Evolutionary conservation across 495 filamentous ascomycete species (phyloP).

Genomic region (Bacidia rubella): DNA sequence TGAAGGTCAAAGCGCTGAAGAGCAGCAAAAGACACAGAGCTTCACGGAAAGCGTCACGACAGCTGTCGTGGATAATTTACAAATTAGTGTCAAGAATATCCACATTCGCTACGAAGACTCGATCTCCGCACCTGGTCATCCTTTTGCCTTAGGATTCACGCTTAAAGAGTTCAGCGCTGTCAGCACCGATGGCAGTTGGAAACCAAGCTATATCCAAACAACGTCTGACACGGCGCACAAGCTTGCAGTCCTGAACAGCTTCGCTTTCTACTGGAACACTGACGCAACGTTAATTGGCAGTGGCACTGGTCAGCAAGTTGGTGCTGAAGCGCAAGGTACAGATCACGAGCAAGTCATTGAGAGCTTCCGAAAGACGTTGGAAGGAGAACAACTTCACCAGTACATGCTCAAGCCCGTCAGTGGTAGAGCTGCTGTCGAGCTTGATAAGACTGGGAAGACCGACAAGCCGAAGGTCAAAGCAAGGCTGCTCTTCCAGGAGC

Average conservation of each 20-base stretch:
- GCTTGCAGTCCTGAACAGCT: conserved; percentile 68
- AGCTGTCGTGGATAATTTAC: conserved; percentile 93
- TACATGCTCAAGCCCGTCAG: conserved; percentile 92
- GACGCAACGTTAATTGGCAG: conserved; percentile 71
- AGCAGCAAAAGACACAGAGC: conserved; percentile 89
- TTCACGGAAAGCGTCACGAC: conserved; percentile 90
- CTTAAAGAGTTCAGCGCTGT: conserved; percentile 91
- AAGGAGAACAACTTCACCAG: conserved; percentile 62
- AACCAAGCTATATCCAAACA: conserved; percentile 85
- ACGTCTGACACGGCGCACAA: conserved; percentile 76
- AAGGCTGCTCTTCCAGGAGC: conserved; percentile 81
- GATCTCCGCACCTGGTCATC: conserved; percentile 87
- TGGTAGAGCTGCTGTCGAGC: conserved; percentile 78
- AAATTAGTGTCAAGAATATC: conserved; percentile 94
- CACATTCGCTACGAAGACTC: conserved; percentile 96
- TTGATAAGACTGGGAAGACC: conserved; percentile 76
- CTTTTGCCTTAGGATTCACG: conserved; percentile 83
- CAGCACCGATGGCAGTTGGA: conserved; percentile 87
- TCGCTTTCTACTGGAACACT: conserved; percentile 96
- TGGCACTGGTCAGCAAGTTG: conserved; percentile 45
- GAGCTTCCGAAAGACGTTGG: conserved; percentile 64
- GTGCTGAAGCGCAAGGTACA: conserved; percentile 50
- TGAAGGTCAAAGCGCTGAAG: conserved; percentile 88
- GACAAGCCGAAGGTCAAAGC: conserved; percentile 83
- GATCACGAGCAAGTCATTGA: conserved; percentile 62